These are phyloP conservation scores for Aspergillus asperescens DNA, from an alignment of 495 filamentous ascomycete species.

Conservation along the genomic window DNA sequence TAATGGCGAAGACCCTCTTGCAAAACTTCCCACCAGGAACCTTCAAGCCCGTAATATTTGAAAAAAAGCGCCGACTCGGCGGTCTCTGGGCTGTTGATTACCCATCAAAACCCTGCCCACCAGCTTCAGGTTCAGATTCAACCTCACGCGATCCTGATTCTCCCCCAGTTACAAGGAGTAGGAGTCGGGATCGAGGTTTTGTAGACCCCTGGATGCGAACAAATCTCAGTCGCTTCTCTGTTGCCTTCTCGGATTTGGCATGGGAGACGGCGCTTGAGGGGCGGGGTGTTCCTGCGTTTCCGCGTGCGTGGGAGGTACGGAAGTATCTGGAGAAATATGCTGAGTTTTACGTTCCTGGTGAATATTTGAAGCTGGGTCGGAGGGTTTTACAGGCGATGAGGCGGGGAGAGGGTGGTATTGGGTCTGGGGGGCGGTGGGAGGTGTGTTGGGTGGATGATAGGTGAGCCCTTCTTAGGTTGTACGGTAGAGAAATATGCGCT, in stretches of 20 bases:
- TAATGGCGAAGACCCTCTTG: constrained; percentile 73
- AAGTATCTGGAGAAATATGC: constrained; percentile 63
- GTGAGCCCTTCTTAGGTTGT: constrained; percentile 14
- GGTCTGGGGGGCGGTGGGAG: constrained; percentile 42
- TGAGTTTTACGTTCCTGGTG: constrained; percentile 48
- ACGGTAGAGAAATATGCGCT: neutral
- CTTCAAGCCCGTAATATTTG: constrained; percentile 68
- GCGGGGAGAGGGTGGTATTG: constrained; percentile 17
- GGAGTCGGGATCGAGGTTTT: constrained; percentile 20
- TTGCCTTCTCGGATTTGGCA: constrained; percentile 72
- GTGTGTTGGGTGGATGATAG: constrained; percentile 40
- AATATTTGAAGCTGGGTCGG: constrained; percentile 46
- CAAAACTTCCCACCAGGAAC: constrained; percentile 49
- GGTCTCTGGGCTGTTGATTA: constrained; percentile 58
- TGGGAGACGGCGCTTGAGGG: constrained; percentile 50
- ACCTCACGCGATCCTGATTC: neutral
- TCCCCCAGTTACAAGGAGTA: neutral
- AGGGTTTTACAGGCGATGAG: constrained; percentile 46
- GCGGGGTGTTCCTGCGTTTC: constrained; percentile 54
- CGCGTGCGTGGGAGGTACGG: constrained; percentile 71
- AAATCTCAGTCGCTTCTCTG: constrained; percentile 74
- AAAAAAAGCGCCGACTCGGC: constrained; percentile 58
- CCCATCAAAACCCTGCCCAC: neutral
- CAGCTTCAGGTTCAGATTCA: neutral
- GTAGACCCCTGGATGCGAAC: constrained; percentile 66